Evolutionary conservation across 106 monocot species (phyloP).

Genomic region (Phalaenopsis equestris): DNA sequence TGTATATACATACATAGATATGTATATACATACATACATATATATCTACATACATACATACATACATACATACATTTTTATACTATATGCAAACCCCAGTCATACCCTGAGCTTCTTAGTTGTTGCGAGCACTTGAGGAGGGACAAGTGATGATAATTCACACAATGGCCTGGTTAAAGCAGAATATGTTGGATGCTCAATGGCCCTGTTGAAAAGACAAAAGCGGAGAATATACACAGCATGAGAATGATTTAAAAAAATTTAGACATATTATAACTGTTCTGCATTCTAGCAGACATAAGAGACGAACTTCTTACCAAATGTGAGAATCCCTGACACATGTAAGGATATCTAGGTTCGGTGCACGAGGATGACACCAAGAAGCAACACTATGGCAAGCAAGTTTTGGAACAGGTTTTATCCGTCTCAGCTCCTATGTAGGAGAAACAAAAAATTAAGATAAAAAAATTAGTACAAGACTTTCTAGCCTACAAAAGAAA

Average conservation of each 20-base stretch:
- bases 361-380: constrained; percentile 99
- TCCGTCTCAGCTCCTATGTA: constrained; percentile 78
- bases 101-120: constrained; percentile 95
- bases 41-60: too few relatives aligned
- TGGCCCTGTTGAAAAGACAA: constrained; percentile 62
- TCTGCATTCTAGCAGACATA: neutral
- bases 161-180: constrained; percentile 93
- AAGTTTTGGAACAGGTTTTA: constrained; percentile 94
- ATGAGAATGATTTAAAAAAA: neutral
- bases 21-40: too few relatives aligned
- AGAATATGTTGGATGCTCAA: constrained; percentile 96
- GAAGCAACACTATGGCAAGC: constrained; percentile 99
- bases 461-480: neutral
- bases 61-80: too few relatives aligned
- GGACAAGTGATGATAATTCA: constrained; percentile 94
- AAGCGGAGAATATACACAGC: neutral
- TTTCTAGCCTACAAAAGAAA: neutral
- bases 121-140: constrained; percentile 84
- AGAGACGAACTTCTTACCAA: constrained; percentile 43
- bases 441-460: constrained; percentile 9
- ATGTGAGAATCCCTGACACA: constrained; percentile 99
- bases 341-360: constrained; percentile 98
- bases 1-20: too few relatives aligned
- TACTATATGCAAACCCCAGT: too few relatives aligned
- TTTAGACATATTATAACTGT: neutral